Evolutionary conservation across 768 basidiomycete genomes (phyloP), one percentile per base, ranked within the genome.

Genomic region (Boletus reticulatus): DNA sequence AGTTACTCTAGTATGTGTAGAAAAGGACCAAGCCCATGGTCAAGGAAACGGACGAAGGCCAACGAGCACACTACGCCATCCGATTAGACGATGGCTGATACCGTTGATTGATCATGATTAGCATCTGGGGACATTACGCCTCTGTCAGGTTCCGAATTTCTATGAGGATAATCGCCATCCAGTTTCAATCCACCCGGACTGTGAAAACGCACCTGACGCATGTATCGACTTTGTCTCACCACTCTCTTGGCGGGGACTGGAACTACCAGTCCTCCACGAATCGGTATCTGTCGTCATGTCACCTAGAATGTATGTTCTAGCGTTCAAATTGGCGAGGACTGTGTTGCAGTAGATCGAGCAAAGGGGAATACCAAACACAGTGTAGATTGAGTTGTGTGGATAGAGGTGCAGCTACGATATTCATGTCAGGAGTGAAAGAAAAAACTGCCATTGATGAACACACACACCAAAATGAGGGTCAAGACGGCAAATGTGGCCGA

Each of bases 401-500:
- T 12, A 43, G 10, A 41, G 9, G 7, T 27, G 16, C 9, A 44
- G 9, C 43, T 44, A 29, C 8, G 7, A 14, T 39, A 8, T 39
- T 19, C n/a, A 9, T 39, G 8, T 39, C 38, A 14, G n/a, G 34
- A 14, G 6, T 36, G 11, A 36, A 14, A 12, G 14, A 16, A 17
- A 8, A 39, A 17, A 7, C 36, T 37, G 41, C 19, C 20, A 22
- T n/a, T 5, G 20, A 19, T 17, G 16, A 29, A 29, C 4, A 65
- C 84, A 84, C 34, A 6, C 60, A 55, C 84, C 81, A 4, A 81
- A 81, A 44, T 16, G 31, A 53, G 12, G 12, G 54, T 72, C 2
- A 80, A 75, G 68, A 84, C 81, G 11, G 76, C 71, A 5, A 64
- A 69, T 0, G 79, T 77, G 53, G 84, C 82, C 12, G 82, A 74